Conservation (phyloP, 495 filamentous ascomycete species). For the Symbiotaphrina buchneri region DNA sequence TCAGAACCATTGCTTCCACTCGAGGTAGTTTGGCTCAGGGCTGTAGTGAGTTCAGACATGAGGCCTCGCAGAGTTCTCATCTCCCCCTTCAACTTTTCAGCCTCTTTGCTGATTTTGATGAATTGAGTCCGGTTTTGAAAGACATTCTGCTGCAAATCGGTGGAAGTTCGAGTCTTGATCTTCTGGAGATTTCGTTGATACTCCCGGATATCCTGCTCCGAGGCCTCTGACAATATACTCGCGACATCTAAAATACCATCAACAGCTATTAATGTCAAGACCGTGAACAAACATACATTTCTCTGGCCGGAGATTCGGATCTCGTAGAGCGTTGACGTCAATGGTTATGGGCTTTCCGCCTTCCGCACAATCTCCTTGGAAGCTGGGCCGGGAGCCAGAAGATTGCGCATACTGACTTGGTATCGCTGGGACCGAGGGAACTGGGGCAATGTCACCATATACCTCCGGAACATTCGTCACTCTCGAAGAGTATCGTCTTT, state of each 20-base stretch:
- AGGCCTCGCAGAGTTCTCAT: constrained; percentile 76
- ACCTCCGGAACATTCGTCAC: constrained; percentile 55
- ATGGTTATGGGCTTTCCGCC: constrained; percentile 25
- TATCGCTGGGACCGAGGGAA: constrained; percentile 36
- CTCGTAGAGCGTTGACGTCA: constrained; percentile 52
- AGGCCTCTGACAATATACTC: constrained; percentile 62
- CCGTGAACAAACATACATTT: constrained; percentile 11
- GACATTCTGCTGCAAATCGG: constrained; percentile 85
- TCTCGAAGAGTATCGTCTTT: constrained; percentile 77
- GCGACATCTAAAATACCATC: constrained; percentile 35
- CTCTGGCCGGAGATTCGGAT: constrained; percentile 55
- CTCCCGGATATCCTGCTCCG: constrained; percentile 78
- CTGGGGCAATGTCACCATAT: constrained; percentile 35
- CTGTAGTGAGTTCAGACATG: constrained; percentile 72
- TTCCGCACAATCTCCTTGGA: constrained; percentile 22
- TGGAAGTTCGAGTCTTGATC: constrained; percentile 60
- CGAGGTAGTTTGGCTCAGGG: constrained; percentile 45
- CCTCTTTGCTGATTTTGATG: constrained; percentile 97
- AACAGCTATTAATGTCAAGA: not conserved
- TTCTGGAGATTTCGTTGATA: constrained; percentile 58
- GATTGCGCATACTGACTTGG: constrained; percentile 21
- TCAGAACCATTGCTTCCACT: constrained; percentile 7
- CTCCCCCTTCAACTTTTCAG: constrained; percentile 88
- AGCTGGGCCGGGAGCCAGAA: constrained; percentile 8
- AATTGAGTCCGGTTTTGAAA: constrained; percentile 97